A percentile compares a stretch with the other conserved stretches of the same genome.
phyloP scores from a whole-genome alignment of 129 eudicot genomes.

The Apium graveolens region DNA sequence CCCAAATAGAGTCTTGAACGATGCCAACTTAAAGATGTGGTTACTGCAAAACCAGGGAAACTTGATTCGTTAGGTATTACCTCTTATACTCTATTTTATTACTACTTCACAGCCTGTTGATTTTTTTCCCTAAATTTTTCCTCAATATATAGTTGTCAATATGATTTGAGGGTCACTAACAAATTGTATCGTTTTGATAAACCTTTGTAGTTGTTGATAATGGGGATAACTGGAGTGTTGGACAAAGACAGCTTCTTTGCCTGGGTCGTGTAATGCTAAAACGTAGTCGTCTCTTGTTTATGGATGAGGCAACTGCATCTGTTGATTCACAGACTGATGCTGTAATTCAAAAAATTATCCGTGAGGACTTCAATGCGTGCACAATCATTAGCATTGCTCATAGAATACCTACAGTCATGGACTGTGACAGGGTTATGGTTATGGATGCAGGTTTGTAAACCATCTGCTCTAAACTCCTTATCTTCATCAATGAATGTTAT shows the following conservation, averaged over 20 bases:
- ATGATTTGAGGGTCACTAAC: background rate
- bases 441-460: conserved; percentile 61
- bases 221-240: conserved; percentile 95
- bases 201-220: conserved; percentile 47
- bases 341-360: conserved; percentile 75
- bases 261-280: conserved; percentile 80
- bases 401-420: conserved; percentile 98
- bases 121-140: background rate
- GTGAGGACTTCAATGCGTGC: conserved; percentile 74
- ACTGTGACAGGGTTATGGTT: conserved; percentile 85
- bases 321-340: conserved; percentile 93
- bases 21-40: conserved; percentile 87
- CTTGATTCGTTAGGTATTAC: conserved; percentile 67
- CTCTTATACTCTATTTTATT: background rate
- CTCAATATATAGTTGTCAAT: background rate
- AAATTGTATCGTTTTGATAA: background rate
- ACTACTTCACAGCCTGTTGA: background rate
- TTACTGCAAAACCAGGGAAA: conserved; percentile 71
- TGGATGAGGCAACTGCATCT: conserved; percentile 98
- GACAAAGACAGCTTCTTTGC: conserved; percentile 94
- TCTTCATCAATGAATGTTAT: background rate
- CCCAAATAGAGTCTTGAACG: conserved; percentile 66
- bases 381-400: conserved; percentile 97
- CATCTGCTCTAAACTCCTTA: background rate
- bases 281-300: conserved; percentile 61